Conservation (phyloP, 129 eudicot species). For the Ambrosia trifida region DNA sequence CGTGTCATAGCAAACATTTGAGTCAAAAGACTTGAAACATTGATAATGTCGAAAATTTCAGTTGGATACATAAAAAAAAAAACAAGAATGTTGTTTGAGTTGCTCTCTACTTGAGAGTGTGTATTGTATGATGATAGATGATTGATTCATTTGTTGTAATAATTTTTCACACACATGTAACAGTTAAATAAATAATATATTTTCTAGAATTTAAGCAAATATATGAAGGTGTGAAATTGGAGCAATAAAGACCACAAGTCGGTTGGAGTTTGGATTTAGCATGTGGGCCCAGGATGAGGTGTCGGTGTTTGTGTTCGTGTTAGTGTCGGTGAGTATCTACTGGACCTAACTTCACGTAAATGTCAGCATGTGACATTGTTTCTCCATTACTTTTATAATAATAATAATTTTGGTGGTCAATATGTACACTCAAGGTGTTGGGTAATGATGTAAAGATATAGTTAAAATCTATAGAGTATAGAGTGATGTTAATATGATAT, state of each 20-base stretch:
- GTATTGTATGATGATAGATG: slow-evolving; percentile 8
- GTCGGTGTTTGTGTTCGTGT: slow-evolving; percentile 29
- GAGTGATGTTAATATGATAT: too few species aligned
- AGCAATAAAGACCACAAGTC: neutral
- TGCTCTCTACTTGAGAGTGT: slow-evolving; percentile 24
- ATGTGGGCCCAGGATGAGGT: slow-evolving; percentile 14
- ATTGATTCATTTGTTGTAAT: slow-evolving; percentile 1
- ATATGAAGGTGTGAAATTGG: neutral
- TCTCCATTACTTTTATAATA: slow-evolving; percentile 4
- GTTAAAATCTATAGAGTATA: neutral
- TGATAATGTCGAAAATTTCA: slow-evolving; percentile 39
- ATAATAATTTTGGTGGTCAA: neutral
- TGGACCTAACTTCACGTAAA: slow-evolving; percentile 6
- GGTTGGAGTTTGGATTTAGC: slow-evolving; percentile 4
- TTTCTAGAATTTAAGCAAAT: neutral
- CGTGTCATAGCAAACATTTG: slow-evolving; percentile 17
- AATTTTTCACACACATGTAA: neutral
- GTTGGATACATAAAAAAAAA: neutral
- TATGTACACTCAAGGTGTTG: neutral
- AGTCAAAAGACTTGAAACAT: slow-evolving; percentile 6
- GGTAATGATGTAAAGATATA: neutral
- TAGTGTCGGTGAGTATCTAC: slow-evolving; percentile 35
- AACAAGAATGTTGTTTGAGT: slow-evolving; percentile 20
- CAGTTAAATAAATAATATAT: neutral
- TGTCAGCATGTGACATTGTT: slow-evolving; percentile 32